Base-by-base conservation (phyloP, 169 alveolate genomes). In the Plasmodium blacklocki region DNA sequence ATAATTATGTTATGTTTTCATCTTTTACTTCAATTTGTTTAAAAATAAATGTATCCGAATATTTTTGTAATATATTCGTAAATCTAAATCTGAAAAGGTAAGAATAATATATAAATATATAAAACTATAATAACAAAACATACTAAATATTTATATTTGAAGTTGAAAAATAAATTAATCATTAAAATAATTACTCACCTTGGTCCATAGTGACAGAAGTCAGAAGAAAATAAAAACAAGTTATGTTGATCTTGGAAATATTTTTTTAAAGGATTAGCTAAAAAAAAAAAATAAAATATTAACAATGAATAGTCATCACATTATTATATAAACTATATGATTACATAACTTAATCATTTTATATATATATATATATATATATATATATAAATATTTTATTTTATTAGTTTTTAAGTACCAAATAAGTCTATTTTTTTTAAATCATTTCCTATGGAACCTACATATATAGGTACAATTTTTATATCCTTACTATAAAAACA, bases 181-280 rank as follows among this genome's bases (percentile, higher is more conserved):
- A 60, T 18, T n/a, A 60, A n/a, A 9, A 60, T 32, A 6, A 32
- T 32, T 5, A 32, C 9, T 32, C 75, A 96, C 97, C 98, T 93
- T 60, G 71, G 64, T 52, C 99, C 99, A 96, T 97, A 97, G 74
- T 97, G 99, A 80, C 99, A 97, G 87, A 97, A 97, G 75, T 97
- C 99, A 43, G 97, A 94, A 11, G 99, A 97, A 67, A 97, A 92
- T 14, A 97, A 92, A 91, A 97, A 97, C 4, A 95, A 43, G 66
- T 88, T 95, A 47, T 74, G 93, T 86, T 92, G 92, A 63, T 94
- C 96, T 64, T 74, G 88, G 83, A 97, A 96, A 86, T 94, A 96
- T 67, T 90, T 95, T 26, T 94, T 95, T 45, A 97, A 78, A 14
- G 97, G 93, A 29, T 88, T 64, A 15, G 97, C 98, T 87, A 85